Evolutionary conservation across 345 rosid species (phyloP).

Genomic region (Salix koriyanagi): DNA sequence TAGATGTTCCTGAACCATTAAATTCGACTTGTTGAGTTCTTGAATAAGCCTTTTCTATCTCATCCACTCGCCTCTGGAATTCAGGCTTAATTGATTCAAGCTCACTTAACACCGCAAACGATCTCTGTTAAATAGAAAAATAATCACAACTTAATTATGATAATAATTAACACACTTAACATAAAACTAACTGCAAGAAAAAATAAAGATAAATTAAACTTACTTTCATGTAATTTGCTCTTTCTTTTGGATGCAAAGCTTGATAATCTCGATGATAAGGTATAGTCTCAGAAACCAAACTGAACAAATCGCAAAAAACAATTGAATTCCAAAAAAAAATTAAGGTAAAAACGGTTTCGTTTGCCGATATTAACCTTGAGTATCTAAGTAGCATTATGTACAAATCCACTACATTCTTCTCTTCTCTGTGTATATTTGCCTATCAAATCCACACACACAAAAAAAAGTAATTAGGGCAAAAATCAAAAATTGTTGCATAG

Average conservation of each 20-base stretch:
- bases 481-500: conserved; percentile 2
- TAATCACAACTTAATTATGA: conserved; percentile 6
- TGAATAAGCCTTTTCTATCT: conserved; percentile 39
- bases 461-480: not conserved
- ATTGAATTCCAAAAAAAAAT: not conserved
- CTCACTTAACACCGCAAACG: conserved; percentile 62
- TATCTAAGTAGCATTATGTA: conserved; percentile 83
- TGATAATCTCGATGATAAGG: conserved; percentile 87
- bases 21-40: conserved; percentile 26
- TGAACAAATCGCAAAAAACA: conserved; percentile 13
- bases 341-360: not conserved
- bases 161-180: not conserved
- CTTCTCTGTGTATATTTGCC: conserved; percentile 78
- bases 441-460: conserved; percentile 15
- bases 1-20: conserved; percentile 32
- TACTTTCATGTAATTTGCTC: conserved; percentile 63
- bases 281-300: conserved; percentile 93
- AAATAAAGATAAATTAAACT: conserved; percentile 17
- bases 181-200: not conserved
- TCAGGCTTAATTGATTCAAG: conserved; percentile 81
- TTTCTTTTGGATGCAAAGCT: conserved; percentile 49
- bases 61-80: conserved; percentile 45
- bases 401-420: conserved; percentile 85
- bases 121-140: conserved; percentile 43
- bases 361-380: conserved; percentile 52